A percentile compares a stretch with the other conserved stretches of the same genome.
These are phyloP conservation scores for Cutaneotrichosporon sp. DNA, from an alignment of 1,284 basidiomycete species.

Conservation along the genomic window DNA sequence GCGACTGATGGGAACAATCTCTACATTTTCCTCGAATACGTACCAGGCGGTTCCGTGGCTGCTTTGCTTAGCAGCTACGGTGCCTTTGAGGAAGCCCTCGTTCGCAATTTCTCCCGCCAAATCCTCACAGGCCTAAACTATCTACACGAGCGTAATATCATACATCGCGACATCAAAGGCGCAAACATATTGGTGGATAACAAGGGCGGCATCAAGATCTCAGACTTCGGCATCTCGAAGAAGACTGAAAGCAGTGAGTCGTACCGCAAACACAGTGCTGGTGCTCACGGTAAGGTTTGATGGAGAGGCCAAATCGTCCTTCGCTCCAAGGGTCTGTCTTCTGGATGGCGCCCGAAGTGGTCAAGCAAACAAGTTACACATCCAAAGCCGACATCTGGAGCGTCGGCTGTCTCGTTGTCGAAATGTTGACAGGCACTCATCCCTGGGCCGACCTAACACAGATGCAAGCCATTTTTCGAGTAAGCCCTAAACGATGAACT, in stretches of 20 bases:
- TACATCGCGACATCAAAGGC: conserved; percentile 98
- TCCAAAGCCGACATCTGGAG: conserved; percentile 98
- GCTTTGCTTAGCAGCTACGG: conserved; percentile 90
- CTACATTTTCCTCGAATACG: conserved; percentile 99
- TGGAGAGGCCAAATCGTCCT: conserved; percentile 75
- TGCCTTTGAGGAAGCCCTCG: conserved; percentile 91
- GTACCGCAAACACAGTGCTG: not conserved
- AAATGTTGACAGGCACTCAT: conserved; percentile 97
- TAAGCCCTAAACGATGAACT: conserved; percentile 37
- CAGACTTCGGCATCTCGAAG: conserved; percentile 96
- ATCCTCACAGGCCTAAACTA: conserved; percentile 89
- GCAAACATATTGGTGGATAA: conserved; percentile 98
- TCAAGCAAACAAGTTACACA: conserved; percentile 88
- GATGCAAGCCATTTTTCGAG: conserved; percentile 98
- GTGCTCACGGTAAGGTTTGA: conserved; percentile 56
- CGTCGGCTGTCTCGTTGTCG: conserved; percentile 92
- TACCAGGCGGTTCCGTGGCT: conserved; percentile 94
- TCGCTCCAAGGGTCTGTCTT: conserved; percentile 96
- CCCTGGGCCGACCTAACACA: conserved; percentile 97
- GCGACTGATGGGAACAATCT: conserved; percentile 80
- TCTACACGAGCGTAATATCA: conserved; percentile 95
- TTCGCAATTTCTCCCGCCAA: conserved; percentile 90
- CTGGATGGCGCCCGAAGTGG: conserved; percentile 99
- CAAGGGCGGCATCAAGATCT: conserved; percentile 94
- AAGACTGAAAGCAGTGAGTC: conserved; percentile 89